phyloP scores from a whole-genome alignment of 192 early-diverging fungal species.

The Coemansia sp. region DNA sequence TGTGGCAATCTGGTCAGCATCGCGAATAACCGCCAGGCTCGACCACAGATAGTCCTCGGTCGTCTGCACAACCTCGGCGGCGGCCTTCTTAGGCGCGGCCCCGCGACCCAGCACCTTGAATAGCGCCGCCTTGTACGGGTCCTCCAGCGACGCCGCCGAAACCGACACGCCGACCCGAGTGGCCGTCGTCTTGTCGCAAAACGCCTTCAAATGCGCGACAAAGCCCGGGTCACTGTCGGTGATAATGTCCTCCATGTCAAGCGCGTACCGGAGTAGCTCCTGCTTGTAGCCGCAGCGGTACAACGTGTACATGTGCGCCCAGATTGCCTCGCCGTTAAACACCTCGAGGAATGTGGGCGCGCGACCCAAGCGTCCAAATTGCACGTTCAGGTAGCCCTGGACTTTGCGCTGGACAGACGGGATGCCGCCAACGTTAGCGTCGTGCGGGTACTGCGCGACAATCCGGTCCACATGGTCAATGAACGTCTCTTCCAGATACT shows the following conservation, averaged over 20 bases:
- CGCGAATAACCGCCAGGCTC: conserved; percentile 64
- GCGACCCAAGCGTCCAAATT: conserved; percentile 58
- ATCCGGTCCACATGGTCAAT: conserved; percentile 50
- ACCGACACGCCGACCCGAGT: conserved; percentile 33
- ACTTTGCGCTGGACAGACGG: conserved; percentile 71
- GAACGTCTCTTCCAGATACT: conserved; percentile 54
- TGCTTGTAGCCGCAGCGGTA: conserved; percentile 69
- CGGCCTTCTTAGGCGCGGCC: conserved; percentile 66
- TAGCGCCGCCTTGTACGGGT: conserved; percentile 90
- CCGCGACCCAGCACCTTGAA: conserved; percentile 89
- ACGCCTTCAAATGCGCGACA: conserved; percentile 66
- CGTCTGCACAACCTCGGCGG: conserved; percentile 64
- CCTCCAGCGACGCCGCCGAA: conserved; percentile 54
- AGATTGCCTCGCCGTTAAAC: conserved; percentile 63
- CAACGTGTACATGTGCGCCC: conserved; percentile 83
- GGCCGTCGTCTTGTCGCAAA: conserved; percentile 27
- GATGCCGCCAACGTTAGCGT: conserved; percentile 73
- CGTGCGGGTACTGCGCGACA: conserved; percentile 58
- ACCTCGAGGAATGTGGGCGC: conserved; percentile 38
- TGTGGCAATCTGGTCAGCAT: conserved; percentile 49
- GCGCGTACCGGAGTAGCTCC: conserved; percentile 66
- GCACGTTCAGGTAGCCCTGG: conserved; percentile 67
- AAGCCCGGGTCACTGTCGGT: conserved; percentile 64
- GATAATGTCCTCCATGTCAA: conserved; percentile 55
- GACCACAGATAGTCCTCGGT: conserved; percentile 96